Evolutionary conservation across 192 early-diverging fungal species (phyloP).

Genomic region (Piromyces sp.): DNA sequence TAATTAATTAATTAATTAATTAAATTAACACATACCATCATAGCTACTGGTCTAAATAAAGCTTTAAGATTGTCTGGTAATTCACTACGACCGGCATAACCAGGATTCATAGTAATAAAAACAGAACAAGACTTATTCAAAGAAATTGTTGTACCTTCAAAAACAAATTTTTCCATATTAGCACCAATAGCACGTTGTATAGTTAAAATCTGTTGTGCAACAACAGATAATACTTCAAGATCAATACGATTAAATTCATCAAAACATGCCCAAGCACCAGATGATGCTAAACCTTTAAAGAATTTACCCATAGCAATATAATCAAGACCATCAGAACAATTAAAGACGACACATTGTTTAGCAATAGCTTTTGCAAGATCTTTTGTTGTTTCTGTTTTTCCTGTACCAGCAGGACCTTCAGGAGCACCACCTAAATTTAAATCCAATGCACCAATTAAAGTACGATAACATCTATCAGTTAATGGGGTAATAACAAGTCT

Average conservation of each 20-base stretch:
- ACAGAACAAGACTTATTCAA: conserved; percentile 38
- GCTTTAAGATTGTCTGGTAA: conserved; percentile 35
- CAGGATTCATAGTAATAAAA: conserved; percentile 53
- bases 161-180: conserved; percentile 32
- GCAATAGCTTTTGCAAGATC: conserved; percentile 45
- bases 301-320: conserved; percentile 52
- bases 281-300: conserved; percentile 36
- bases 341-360: conserved; percentile 51
- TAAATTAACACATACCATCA: conserved; percentile 40
- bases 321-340: conserved; percentile 48
- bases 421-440: conserved; percentile 47
- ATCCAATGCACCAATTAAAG: conserved; percentile 40
- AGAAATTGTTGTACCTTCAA: conserved; percentile 35
- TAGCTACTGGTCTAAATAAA: conserved; percentile 30
- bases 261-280: conserved; percentile 49
- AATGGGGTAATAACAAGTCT: conserved; percentile 39
- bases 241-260: conserved; percentile 49
- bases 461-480: conserved; percentile 44
- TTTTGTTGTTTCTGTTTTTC: conserved; percentile 49
- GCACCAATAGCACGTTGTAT: conserved; percentile 39
- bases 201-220: conserved; percentile 45
- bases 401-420: conserved; percentile 28
- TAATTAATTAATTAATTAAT: no score
- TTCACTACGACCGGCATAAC: conserved; percentile 35
- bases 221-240: conserved; percentile 42